phyloP scores from a whole-genome alignment of 352 stramenopile genomes.

The Pythium chondricola region DNA sequence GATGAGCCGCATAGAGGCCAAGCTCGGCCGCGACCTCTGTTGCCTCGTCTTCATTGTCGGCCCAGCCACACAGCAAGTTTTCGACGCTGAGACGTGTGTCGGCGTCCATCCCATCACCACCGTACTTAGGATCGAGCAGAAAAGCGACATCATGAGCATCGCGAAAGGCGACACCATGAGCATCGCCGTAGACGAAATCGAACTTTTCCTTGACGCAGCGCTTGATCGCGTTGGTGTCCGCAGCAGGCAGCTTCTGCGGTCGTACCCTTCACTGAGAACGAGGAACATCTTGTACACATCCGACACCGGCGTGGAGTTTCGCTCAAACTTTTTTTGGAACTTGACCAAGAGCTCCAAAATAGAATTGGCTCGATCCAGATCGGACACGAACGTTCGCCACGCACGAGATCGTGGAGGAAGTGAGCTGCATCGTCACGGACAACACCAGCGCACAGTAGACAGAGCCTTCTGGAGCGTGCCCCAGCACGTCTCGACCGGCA shows the following conservation, averaged over 20 bases:
- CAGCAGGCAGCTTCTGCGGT: not conserved
- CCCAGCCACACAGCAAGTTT: not conserved
- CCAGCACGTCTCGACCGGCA: too few species aligned
- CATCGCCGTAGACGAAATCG: slow-evolving; percentile 8
- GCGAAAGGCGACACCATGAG: slow-evolving; percentile 1
- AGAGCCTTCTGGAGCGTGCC: not conserved
- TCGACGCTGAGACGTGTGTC: not conserved
- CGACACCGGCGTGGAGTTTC: not conserved
- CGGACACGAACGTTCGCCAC: not conserved
- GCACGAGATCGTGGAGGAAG: slow-evolving; percentile 3
- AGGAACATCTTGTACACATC: slow-evolving; percentile 4
- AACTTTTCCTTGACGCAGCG: not conserved
- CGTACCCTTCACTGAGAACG: not conserved
- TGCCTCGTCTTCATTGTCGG: not conserved
- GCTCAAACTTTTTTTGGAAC: slow-evolving; percentile 1
- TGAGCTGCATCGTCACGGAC: not conserved
- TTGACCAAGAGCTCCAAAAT: not conserved
- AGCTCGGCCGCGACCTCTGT: not conserved
- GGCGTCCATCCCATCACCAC: not conserved
- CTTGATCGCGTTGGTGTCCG: not conserved
- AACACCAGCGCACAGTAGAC: not conserved
- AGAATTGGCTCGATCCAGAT: not conserved
- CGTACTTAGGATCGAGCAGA: not conserved
- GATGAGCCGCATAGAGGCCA: not conserved
- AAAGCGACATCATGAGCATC: slow-evolving; percentile 6